Evolutionary conservation across 345 rosid species (phyloP).

Genomic region (Lenwebbia sp.): DNA sequence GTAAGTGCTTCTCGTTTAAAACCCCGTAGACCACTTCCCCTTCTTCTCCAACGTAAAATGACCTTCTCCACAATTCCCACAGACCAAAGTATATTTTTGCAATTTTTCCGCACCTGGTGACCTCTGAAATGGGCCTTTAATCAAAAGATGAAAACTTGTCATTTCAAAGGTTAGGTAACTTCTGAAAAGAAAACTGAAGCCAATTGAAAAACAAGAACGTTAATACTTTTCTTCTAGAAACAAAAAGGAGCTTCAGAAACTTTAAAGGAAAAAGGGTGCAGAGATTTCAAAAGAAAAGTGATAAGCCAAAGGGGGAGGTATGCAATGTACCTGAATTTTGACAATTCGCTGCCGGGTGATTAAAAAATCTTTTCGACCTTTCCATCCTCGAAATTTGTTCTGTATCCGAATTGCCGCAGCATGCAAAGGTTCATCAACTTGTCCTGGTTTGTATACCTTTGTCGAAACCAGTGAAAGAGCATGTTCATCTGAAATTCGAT

Average conservation of each 20-base stretch:
- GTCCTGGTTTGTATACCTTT: slow-evolving; percentile 42
- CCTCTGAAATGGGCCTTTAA: slow-evolving; percentile 91
- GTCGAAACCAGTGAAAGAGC: slow-evolving; percentile 62
- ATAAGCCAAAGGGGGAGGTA: neutral
- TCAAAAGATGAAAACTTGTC: neutral
- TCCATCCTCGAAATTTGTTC: slow-evolving; percentile 83
- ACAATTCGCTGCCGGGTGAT: slow-evolving; percentile 66
- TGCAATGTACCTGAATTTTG: slow-evolving; percentile 61
- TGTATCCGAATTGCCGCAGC: slow-evolving; percentile 80
- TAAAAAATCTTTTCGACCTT: slow-evolving; percentile 76
- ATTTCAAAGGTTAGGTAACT: neutral
- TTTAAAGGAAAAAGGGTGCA: neutral
- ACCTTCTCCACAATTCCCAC: slow-evolving; percentile 88
- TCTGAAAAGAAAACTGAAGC: neutral
- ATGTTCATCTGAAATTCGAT: slow-evolving; percentile 50
- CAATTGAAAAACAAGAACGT: neutral
- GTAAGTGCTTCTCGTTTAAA: slow-evolving; percentile 52
- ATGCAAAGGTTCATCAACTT: slow-evolving; percentile 50
- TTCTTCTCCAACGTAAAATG: slow-evolving; percentile 92
- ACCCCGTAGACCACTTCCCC: slow-evolving; percentile 85
- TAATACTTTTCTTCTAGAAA: neutral
- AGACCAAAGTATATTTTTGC: slow-evolving; percentile 76
- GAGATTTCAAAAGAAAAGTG: neutral
- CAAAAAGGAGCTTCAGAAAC: neutral
- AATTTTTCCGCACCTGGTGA: slow-evolving; percentile 77